These are phyloP conservation scores for Nymphaea thermarum DNA, from an alignment of 164 flowering plant genomes.

Conservation along the genomic window DNA sequence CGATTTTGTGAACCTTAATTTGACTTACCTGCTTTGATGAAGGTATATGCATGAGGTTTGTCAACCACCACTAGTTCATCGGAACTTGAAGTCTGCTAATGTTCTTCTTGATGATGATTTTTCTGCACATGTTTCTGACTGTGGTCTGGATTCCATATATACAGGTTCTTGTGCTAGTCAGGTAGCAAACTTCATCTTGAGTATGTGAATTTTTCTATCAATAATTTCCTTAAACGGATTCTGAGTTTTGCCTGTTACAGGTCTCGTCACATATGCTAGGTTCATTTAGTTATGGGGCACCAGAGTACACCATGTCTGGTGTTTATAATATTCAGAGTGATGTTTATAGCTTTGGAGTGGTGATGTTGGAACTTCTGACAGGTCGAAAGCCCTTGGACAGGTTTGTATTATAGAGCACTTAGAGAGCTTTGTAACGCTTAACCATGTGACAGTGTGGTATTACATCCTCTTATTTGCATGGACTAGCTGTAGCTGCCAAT, in stretches of 20 bases:
- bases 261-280: background rate
- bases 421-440: too few relatives aligned
- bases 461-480: too few relatives aligned
- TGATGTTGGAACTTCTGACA: constrained; percentile 89
- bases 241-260: background rate
- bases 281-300: constrained; percentile 72
- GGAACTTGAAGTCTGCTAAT: constrained; percentile 77
- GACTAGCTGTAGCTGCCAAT: too few relatives aligned
- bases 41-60: constrained; percentile 94
- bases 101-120: constrained; percentile 85
- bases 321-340: constrained; percentile 71
- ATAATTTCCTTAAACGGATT: background rate
- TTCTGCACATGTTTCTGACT: constrained; percentile 63
- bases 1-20: background rate
- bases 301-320: constrained; percentile 68
- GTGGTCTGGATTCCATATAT: constrained; percentile 78
- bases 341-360: constrained; percentile 96
- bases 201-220: background rate
- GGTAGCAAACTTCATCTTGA: constrained; percentile 23
- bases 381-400: constrained; percentile 79
- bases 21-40: constrained; percentile 2
- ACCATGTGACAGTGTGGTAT: too few relatives aligned
- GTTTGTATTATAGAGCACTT: constrained; percentile 15
- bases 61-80: constrained; percentile 72
- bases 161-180: constrained; percentile 66